Conservation (phyloP, 2,329 filamentous ascomycete genomes). For the Phyllosticta citriasiana region DNA sequence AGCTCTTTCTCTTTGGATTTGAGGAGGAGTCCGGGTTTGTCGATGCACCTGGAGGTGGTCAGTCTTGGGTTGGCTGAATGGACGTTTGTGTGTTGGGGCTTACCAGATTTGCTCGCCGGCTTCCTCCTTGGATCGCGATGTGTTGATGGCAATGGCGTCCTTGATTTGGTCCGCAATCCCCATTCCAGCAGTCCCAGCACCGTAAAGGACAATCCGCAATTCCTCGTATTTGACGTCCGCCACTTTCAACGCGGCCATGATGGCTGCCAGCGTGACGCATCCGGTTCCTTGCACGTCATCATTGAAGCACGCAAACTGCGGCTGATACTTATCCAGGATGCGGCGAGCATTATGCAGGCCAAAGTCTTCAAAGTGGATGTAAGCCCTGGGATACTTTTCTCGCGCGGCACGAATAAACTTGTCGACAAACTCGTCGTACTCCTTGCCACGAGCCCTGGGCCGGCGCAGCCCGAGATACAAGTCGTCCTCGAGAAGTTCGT, state of each 20-base stretch:
- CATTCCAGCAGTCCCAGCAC: slow-evolving; percentile 70
- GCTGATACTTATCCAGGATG: slow-evolving; percentile 65
- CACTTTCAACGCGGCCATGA: slow-evolving; percentile 66
- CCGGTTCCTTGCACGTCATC: slow-evolving; percentile 87
- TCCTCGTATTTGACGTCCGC: slow-evolving; percentile 57
- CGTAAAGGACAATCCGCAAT: slow-evolving; percentile 64
- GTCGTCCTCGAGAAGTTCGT: slow-evolving; percentile 61
- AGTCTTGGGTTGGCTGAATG: not conserved
- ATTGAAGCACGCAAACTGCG: slow-evolving; percentile 74
- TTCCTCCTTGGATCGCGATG: slow-evolving; percentile 58
- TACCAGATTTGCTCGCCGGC: slow-evolving; percentile 71
- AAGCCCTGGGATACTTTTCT: slow-evolving; percentile 65
- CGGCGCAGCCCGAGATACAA: slow-evolving; percentile 69
- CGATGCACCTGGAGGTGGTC: slow-evolving; percentile 52
- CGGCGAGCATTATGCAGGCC: slow-evolving; percentile 66
- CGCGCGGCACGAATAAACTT: slow-evolving; percentile 59
- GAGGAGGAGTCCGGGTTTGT: slow-evolving; percentile 69
- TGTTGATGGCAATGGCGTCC: slow-evolving; percentile 65
- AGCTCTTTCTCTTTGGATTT: slow-evolving; percentile 50
- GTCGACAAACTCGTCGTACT: slow-evolving; percentile 70
- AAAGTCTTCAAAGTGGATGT: slow-evolving; percentile 87
- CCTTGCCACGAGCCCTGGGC: slow-evolving; percentile 55
- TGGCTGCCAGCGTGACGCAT: slow-evolving; percentile 74
- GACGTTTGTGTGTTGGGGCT: not conserved
- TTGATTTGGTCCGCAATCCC: slow-evolving; percentile 79